Conservation (phyloP, 257 asterid species). For the Oldenlandia corymbosa region DNA sequence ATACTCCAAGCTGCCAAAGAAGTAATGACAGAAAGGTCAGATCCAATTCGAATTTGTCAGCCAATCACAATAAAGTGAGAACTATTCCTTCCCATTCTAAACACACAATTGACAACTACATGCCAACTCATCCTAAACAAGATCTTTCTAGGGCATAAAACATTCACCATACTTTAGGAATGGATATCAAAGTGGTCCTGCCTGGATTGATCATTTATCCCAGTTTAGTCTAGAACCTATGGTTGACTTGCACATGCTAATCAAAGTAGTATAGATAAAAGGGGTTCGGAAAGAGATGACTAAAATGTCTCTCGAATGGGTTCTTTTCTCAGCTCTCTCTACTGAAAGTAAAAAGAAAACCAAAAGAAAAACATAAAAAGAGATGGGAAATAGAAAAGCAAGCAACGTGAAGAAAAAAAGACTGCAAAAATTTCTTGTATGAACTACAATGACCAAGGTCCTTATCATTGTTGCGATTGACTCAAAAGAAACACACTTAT, state of each 20-base stretch:
- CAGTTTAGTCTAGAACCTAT: neutral
- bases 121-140: neutral
- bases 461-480: neutral
- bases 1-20: constrained; percentile 82
- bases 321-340: neutral
- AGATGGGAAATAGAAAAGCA: no score
- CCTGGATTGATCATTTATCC: neutral
- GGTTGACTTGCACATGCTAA: neutral
- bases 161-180: neutral
- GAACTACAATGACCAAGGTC: neutral
- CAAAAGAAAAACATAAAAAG: no score
- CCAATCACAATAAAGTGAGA: no score
- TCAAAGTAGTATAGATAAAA: neutral
- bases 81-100: no score
- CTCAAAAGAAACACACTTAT: neutral
- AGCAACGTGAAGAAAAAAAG: no score
- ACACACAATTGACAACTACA: neutral
- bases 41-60: constrained; percentile 4
- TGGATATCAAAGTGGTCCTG: constrained; percentile 5
- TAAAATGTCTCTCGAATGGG: no score
- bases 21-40: constrained; percentile 19
- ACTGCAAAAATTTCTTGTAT: neutral
- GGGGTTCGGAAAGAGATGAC: neutral
- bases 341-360: neutral
- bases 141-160: neutral